Conservation (phyloP, 176 grass and related monocot species). For the Aegilops sharonensis region DNA sequence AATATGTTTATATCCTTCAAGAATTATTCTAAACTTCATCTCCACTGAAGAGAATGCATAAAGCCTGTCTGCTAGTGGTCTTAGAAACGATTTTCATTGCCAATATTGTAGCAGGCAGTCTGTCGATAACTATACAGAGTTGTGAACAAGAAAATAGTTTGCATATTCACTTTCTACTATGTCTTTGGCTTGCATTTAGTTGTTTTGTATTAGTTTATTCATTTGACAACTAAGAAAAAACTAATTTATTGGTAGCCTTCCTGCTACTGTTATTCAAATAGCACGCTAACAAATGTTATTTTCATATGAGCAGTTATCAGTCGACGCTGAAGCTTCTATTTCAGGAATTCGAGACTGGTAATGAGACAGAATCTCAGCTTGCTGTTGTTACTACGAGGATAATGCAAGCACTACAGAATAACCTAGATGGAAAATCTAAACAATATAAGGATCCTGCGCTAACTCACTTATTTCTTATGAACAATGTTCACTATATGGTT, state of each 20-base stretch:
- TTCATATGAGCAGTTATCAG: constrained; percentile 68
- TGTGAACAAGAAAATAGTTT: background rate
- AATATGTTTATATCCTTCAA: constrained; percentile 26
- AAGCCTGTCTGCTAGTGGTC: background rate
- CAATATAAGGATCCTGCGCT: constrained; percentile 88
- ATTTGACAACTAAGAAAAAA: background rate
- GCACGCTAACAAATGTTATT: constrained; percentile 23
- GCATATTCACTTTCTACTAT: constrained; percentile 16
- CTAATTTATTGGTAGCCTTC: background rate
- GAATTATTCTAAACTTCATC: constrained; percentile 15
- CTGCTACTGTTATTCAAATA: constrained; percentile 4
- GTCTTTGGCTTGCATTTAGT: constrained; percentile 13
- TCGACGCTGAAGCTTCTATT: constrained; percentile 86
- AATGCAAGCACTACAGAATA: constrained; percentile 98
- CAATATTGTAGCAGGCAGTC: background rate
- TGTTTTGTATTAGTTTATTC: constrained; percentile 6
- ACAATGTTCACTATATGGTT: constrained; percentile 97
- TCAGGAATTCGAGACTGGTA: constrained; percentile 73
- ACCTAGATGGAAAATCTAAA: constrained; percentile 93
- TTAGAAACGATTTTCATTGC: constrained; percentile 4
- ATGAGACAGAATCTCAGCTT: constrained; percentile 81
- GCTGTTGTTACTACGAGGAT: constrained; percentile 88
- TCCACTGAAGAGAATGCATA: background rate
- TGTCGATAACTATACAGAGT: constrained; percentile 3
- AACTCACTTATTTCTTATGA: constrained; percentile 91